These are phyloP conservation scores for Paraconiothyrium brasiliense DNA, from an alignment of 2,329 filamentous ascomycete genomes.

Conservation along the genomic window DNA sequence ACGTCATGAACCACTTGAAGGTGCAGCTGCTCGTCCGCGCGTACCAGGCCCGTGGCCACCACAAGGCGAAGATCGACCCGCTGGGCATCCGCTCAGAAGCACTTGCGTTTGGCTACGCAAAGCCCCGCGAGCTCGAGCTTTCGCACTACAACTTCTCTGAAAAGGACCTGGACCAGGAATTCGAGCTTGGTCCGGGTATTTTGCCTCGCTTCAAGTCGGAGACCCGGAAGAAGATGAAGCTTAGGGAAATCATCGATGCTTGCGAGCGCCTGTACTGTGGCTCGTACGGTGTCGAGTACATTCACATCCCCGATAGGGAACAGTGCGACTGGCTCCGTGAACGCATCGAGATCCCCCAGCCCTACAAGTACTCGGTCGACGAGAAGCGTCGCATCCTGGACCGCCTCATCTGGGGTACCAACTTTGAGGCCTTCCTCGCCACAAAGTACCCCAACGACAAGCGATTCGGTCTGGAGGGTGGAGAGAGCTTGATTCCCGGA, in stretches of 20 bases:
- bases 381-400: conserved; percentile 98
- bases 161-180: conserved; percentile 91
- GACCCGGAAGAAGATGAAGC: conserved; percentile 91
- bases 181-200: conserved; percentile 91
- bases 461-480: conserved; percentile 97
- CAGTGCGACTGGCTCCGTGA: conserved; percentile 99
- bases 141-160: conserved; percentile 96
- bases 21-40: conserved; percentile 96
- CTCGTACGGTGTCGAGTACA: conserved; percentile 97
- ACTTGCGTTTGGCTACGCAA: conserved; percentile 83
- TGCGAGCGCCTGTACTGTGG: conserved; percentile 98
- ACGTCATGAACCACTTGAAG: conserved; percentile 96
- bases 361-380: conserved; percentile 97
- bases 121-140: conserved; percentile 90
- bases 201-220: conserved; percentile 92
- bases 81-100: conserved; percentile 90
- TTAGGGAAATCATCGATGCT: conserved; percentile 90
- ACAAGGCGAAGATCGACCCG: conserved; percentile 97
- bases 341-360: conserved; percentile 89
- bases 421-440: conserved; percentile 93
- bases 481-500: conserved; percentile 94
- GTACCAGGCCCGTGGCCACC: conserved; percentile 96
- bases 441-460: conserved; percentile 99
- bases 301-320: conserved; percentile 96
- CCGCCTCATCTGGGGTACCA: conserved; percentile 97